phyloP scores from a whole-genome alignment of 148 eudicot species.

The Vaccinium myrtillus region DNA sequence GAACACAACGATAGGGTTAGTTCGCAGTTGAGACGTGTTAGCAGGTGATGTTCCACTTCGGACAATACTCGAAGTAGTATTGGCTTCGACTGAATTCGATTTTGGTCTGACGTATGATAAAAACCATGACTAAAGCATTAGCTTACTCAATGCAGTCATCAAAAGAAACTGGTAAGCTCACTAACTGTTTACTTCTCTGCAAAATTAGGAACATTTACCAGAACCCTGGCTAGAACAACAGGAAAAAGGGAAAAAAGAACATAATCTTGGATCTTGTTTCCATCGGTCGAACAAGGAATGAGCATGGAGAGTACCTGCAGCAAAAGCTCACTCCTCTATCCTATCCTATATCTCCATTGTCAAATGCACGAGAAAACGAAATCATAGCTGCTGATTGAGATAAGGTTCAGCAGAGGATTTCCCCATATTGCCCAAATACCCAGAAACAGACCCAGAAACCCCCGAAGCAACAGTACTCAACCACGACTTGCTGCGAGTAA shows the following conservation, averaged over 20 bases:
- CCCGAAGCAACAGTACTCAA: slow-evolving; percentile 45
- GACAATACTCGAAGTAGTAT: neutral
- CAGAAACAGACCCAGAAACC: slow-evolving; percentile 45
- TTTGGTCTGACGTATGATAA: neutral
- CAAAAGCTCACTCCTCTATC: neutral
- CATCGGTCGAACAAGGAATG: neutral
- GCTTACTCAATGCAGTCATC: neutral
- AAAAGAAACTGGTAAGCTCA: neutral
- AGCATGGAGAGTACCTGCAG: neutral
- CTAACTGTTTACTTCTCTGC: neutral
- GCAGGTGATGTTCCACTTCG: neutral
- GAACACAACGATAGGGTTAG: no score
- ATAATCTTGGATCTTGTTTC: neutral
- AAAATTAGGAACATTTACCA: neutral
- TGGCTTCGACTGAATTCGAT: neutral
- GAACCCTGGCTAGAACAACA: neutral
- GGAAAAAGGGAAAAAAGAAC: neutral
- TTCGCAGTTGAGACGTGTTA: no score
- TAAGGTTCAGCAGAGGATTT: slow-evolving; percentile 47
- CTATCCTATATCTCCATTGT: slow-evolving; percentile 2
- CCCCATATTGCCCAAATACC: slow-evolving; percentile 46
- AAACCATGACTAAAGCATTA: neutral
- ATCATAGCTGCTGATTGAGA: slow-evolving; percentile 69
- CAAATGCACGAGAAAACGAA: neutral
- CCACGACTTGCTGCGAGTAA: slow-evolving; percentile 66